Conservation (phyloP, 805 yeast genomes). For the Scheffersomyces lignosus region DNA sequence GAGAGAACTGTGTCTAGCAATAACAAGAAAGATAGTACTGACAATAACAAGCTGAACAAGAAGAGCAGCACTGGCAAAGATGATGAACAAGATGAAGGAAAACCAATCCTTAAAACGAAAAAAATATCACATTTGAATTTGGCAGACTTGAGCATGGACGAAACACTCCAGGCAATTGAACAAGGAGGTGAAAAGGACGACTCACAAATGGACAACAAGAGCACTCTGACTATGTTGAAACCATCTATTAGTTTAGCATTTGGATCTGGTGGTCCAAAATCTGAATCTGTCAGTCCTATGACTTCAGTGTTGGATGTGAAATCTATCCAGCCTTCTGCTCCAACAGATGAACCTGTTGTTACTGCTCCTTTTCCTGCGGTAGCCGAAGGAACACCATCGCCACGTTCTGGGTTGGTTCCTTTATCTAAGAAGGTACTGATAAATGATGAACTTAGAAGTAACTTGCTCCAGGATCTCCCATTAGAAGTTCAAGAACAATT, state of each 20-base stretch:
- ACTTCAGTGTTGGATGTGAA: slow-evolving; percentile 2
- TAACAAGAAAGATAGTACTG: not conserved
- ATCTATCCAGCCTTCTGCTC: not conserved
- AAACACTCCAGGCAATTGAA: slow-evolving; percentile 1
- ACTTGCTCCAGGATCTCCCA: slow-evolving; percentile 35
- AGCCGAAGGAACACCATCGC: not conserved
- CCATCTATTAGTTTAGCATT: not conserved
- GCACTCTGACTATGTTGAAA: not conserved
- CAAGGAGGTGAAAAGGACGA: not conserved
- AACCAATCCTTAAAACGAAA: slow-evolving; percentile 25
- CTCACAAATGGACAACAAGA: not conserved
- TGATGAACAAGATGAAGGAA: slow-evolving; percentile 6
- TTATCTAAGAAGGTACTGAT: slow-evolving; percentile 2
- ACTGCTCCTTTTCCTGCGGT: not conserved
- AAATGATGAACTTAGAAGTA: slow-evolving; percentile 27
- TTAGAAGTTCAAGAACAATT: slow-evolving; percentile 34
- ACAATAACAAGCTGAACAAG: not conserved
- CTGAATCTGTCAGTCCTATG: slow-evolving; percentile 13
- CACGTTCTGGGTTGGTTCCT: not conserved
- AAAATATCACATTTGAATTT: slow-evolving; percentile 43
- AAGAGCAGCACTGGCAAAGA: not conserved
- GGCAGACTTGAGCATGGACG: slow-evolving; percentile 27
- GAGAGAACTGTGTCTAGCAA: no score
- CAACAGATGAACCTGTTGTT: not conserved
- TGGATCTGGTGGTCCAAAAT: not conserved